Conservation (phyloP, 2,329 filamentous ascomycete species). For the Sporothrix phasma region DNA sequence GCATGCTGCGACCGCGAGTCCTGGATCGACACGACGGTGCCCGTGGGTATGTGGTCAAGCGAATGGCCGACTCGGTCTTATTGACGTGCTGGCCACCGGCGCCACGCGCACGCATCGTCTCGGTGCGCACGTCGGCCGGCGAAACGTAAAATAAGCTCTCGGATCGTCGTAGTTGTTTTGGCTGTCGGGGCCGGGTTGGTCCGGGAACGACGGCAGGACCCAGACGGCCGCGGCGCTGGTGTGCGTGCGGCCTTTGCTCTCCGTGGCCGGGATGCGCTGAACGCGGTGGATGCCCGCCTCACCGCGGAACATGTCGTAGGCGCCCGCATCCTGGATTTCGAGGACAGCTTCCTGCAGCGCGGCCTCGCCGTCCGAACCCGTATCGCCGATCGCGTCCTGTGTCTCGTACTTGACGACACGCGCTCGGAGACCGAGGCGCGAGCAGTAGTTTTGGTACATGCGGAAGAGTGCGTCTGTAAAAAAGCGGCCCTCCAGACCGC, state of each 20-base stretch:
- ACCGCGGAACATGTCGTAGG: slow-evolving; percentile 71
- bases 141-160: slow-evolving; percentile 87
- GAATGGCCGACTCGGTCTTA: slow-evolving; percentile 91
- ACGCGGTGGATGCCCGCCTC: slow-evolving; percentile 95
- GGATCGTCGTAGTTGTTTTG: slow-evolving; percentile 65
- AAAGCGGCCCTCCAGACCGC: slow-evolving; percentile 80
- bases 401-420: slow-evolving; percentile 72
- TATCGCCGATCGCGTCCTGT: slow-evolving; percentile 51
- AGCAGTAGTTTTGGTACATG: slow-evolving; percentile 76
- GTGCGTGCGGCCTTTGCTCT: slow-evolving; percentile 83
- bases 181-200: slow-evolving; percentile 19
- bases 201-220: slow-evolving; percentile 71
- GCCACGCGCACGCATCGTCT: slow-evolving; percentile 86
- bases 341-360: slow-evolving; percentile 81
- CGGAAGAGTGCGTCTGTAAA: slow-evolving; percentile 80
- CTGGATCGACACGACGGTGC: slow-evolving; percentile 82
- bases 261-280: slow-evolving; percentile 84
- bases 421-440: slow-evolving; percentile 53
- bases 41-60: slow-evolving; percentile 86
- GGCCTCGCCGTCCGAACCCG: slow-evolving; percentile 48
- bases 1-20: slow-evolving; percentile 83
- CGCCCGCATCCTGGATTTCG: slow-evolving; percentile 64
- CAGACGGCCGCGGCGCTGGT: slow-evolving; percentile 88
- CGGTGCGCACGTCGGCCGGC: slow-evolving; percentile 67
- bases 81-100: slow-evolving; percentile 98